Evolutionary conservation across 1,284 basidiomycete genomes (phyloP), one percentile per base, ranked within the genome.

Genomic region (Trichosporon sp.): DNA sequence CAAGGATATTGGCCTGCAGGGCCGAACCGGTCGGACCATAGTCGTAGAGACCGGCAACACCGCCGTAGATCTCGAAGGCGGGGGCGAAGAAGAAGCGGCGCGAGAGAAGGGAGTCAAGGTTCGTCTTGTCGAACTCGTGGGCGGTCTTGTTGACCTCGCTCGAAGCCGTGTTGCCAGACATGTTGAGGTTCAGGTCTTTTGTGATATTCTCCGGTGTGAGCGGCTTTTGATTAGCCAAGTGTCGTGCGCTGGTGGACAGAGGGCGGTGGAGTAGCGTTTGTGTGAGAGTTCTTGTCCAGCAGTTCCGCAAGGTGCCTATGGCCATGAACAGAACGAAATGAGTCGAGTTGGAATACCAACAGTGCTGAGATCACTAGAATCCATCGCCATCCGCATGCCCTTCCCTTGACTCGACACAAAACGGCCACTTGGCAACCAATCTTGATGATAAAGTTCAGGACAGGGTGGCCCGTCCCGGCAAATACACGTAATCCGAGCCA

Each of bases 41-140:
- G 84, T 97, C 95, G 85, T 96, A 98, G 56, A 99, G 87, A 74
- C 96, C 96, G 73, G 95, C 95, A 73, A 98, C 92, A 85, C 96
- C 96, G 74, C 95, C 94, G 80, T 98, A 99, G 85, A 98, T 97
- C 85, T 99, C 96, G 79, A 99, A 99, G 1, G 97, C 93, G 68
- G 96, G 96, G 10, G 95, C 94, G 84, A 93, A 98, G 87, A 99
- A 99, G 88, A 99, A 99, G 65, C 97, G 88, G 75, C 93, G 90
- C 78, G 92, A 92, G 74, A 98, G 89, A 70, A 97, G 86, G 37
- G 91, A 91, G 80, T 99, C 96, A 66, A 99, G 88, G 68, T 91
- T 89, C 38, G 86, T 78, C 84, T 97, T 96, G 85, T 96, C 93
- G 81, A 99, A 99, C 14, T 91, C 84, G 83, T 98, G 95, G 0